A percentile compares a stretch with the other conserved stretches of the same genome.
Evolutionary conservation across 2,329 filamentous ascomycete genomes (phyloP).

Genomic region (Cercospora berteroae): DNA sequence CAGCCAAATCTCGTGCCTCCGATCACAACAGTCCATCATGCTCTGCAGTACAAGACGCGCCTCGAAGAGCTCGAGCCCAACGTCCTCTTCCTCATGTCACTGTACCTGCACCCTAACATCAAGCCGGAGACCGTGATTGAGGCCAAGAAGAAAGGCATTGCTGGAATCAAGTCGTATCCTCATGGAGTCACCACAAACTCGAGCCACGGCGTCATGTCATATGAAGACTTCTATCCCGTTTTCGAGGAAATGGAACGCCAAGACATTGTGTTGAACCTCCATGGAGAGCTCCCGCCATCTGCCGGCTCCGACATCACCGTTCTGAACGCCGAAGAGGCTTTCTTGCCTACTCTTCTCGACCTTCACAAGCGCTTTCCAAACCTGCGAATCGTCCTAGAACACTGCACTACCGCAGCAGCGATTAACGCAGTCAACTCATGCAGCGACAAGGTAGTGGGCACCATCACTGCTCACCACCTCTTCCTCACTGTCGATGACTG

Average conservation of each 20-base stretch:
- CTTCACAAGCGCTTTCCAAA: conserved; percentile 74
- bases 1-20: conserved; percentile 53
- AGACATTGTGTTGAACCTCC: conserved; percentile 83
- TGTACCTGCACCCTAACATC: conserved; percentile 52
- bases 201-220: conserved; percentile 65
- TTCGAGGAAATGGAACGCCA: conserved; percentile 88
- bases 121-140: conserved; percentile 61
- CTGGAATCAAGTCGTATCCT: conserved; percentile 69
- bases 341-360: conserved; percentile 73
- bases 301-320: conserved; percentile 41
- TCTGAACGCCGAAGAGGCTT: conserved; percentile 69
- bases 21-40: conserved; percentile 50
- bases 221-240: conserved; percentile 70
- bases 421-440: conserved; percentile 74
- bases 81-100: conserved; percentile 52
- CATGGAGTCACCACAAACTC: conserved; percentile 60
- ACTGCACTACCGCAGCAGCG: conserved; percentile 82
- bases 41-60: conserved; percentile 46
- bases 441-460: conserved; percentile 72
- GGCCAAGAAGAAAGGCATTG: conserved; percentile 69
- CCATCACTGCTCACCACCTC: conserved; percentile 84
- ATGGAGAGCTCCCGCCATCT: conserved; percentile 74
- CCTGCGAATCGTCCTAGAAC: conserved; percentile 68
- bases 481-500: conserved; percentile 77
- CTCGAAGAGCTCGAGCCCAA: conserved; percentile 48